phyloP scores from a whole-genome alignment of 345 rosid genomes.

The Brassica nigra region DNA sequence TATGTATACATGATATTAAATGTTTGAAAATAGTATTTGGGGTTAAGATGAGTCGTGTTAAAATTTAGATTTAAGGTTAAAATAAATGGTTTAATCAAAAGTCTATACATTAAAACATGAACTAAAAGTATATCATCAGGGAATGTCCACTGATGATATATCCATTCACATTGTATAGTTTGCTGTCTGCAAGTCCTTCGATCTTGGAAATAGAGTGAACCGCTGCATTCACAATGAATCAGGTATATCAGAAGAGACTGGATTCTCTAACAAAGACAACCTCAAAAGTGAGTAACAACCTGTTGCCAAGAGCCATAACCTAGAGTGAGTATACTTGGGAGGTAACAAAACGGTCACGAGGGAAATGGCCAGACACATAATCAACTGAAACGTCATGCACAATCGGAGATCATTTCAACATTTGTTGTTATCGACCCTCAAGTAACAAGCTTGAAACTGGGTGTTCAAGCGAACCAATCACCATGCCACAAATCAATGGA shows the following conservation, averaged over 20 bases:
- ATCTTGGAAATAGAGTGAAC: slow-evolving; percentile 57
- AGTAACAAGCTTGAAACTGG: no score
- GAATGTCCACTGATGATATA: slow-evolving; percentile 80
- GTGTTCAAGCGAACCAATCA: no score
- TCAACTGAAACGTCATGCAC: slow-evolving; percentile 86
- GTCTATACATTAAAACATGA: no score
- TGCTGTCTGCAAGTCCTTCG: slow-evolving; percentile 62
- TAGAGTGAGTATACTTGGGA: slow-evolving; percentile 74
- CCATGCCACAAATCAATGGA: no score
- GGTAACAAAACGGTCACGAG: slow-evolving; percentile 60
- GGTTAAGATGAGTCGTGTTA: no score
- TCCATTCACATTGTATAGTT: slow-evolving; percentile 57
- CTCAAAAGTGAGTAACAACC: slow-evolving; percentile 43
- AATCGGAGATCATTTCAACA: slow-evolving; percentile 48
- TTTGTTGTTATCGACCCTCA: no score
- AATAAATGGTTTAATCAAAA: no score
- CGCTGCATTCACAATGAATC: slow-evolving; percentile 43
- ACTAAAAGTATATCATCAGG: slow-evolving; percentile 12
- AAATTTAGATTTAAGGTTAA: no score
- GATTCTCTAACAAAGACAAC: background rate
- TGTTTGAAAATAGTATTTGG: no score
- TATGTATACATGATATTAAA: no score
- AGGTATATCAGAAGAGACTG: background rate
- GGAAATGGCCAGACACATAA: slow-evolving; percentile 71
- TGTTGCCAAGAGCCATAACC: slow-evolving; percentile 75